Evolutionary conservation across 2,329 filamentous ascomycete species (phyloP).

Genomic region (Alternaria sp.): DNA sequence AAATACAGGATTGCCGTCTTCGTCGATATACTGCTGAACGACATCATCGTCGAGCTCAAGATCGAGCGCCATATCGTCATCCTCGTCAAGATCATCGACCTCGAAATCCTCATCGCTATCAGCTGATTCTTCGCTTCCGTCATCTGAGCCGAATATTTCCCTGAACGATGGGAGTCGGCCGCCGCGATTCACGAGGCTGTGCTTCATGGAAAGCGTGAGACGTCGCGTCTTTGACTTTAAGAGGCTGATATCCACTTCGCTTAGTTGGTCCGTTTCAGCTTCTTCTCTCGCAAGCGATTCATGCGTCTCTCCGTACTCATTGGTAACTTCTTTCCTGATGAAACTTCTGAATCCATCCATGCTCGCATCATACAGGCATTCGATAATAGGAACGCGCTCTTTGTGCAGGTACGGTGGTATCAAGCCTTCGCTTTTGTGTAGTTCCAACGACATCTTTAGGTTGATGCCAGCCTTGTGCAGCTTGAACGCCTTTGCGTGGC

Average conservation of each 20-base stretch:
- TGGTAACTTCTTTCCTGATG: constrained; percentile 5
- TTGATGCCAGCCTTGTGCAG: constrained; percentile 36
- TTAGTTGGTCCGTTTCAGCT: constrained; percentile 35
- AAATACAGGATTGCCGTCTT: neutral
- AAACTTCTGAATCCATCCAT: constrained; percentile 54
- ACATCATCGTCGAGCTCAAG: constrained; percentile 14
- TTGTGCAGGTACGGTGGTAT: constrained; percentile 44
- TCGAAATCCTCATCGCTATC: neutral
- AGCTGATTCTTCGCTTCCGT: neutral
- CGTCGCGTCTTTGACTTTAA: constrained; percentile 18
- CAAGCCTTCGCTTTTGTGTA: constrained; percentile 23
- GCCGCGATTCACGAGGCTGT: constrained; percentile 9
- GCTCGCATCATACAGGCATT: constrained; percentile 41
- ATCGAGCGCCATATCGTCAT: constrained; percentile 18
- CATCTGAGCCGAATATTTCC: constrained; percentile 1
- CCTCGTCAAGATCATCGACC: constrained; percentile 9
- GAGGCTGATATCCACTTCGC: constrained; percentile 17
- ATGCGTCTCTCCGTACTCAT: neutral
- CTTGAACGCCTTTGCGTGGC: constrained; percentile 35
- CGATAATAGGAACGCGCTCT: constrained; percentile 29
- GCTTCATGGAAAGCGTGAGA: constrained; percentile 13
- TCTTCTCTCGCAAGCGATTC: constrained; percentile 1
- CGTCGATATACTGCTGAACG: neutral
- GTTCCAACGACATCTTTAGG: constrained; percentile 34
- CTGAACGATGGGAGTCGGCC: neutral